Percentiles rank a stretch among this genome's conserved stretches.
These are phyloP conservation scores for Dinochytrium kinnereticum DNA, from an alignment of 371 early-diverging fungal genomes.

Conservation along the genomic window DNA sequence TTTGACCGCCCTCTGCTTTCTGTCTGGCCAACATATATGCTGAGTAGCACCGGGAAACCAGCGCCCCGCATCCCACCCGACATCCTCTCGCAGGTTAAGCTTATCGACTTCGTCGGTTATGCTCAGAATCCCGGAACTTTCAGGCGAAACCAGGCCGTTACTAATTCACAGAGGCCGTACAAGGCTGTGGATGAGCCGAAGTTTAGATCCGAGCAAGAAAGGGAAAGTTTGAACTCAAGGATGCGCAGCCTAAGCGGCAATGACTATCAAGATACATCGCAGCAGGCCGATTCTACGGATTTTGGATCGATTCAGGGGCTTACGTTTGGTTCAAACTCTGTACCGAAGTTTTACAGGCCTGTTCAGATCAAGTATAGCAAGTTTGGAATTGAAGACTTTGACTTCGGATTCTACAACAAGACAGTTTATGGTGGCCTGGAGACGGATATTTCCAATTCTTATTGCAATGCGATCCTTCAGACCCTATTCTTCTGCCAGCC, in stretches of 20 bases:
- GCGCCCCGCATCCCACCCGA: constrained; percentile 74
- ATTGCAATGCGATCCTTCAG: constrained; percentile 89
- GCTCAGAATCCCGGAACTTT: constrained; percentile 81
- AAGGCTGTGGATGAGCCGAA: constrained; percentile 68
- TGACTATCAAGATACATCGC: background rate
- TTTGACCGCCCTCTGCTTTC: constrained; percentile 77
- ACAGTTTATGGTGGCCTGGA: constrained; percentile 88
- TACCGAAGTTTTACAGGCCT: constrained; percentile 74
- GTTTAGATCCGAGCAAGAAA: constrained; percentile 83
- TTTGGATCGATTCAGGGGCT: background rate
- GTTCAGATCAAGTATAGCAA: constrained; percentile 81
- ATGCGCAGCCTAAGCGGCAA: constrained; percentile 4
- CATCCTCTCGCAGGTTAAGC: constrained; percentile 77
- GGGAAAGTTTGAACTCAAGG: constrained; percentile 60
- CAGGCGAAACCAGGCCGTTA: constrained; percentile 74
- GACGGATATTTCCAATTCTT: constrained; percentile 86
- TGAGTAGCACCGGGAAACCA: constrained; percentile 72
- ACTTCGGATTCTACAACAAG: constrained; percentile 92
- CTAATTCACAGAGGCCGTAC: background rate
- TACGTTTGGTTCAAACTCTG: constrained; percentile 11
- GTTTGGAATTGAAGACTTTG: constrained; percentile 97
- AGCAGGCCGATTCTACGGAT: background rate
- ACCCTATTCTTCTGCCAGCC: constrained; percentile 73
- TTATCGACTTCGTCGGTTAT: constrained; percentile 90
- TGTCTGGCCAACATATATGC: constrained; percentile 68